phyloP scores from a whole-genome alignment of 331 rosid species.

The Malus hybrid region DNA sequence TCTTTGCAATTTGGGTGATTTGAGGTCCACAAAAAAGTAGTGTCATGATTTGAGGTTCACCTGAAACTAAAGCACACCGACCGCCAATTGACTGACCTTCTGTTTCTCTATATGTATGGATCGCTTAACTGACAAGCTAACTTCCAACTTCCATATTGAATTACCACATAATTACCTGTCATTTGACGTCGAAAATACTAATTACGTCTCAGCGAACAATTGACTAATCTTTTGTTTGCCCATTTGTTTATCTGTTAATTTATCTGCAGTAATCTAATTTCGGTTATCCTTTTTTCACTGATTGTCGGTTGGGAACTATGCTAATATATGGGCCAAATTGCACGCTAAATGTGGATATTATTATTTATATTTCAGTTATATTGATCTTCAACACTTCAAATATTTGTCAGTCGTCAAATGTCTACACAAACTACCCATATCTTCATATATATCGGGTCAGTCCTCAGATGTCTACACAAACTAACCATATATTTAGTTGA shows the following conservation, averaged over 20 bases:
- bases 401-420: too few relatives aligned
- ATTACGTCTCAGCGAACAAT: not conserved
- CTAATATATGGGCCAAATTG: not conserved
- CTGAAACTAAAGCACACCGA: not conserved
- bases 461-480: not conserved
- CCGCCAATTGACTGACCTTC: not conserved
- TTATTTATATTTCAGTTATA: too few relatives aligned
- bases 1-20: not conserved
- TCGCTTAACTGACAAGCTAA: not conserved
- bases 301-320: not conserved
- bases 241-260: not conserved
- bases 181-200: not conserved
- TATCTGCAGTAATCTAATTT: not conserved
- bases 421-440: too few relatives aligned
- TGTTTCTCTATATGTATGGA: too few relatives aligned
- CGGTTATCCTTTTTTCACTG: not conserved
- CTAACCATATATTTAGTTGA: not conserved
- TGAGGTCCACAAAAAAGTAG: not conserved
- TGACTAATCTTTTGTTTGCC: not conserved
- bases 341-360: not conserved
- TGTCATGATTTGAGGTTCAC: not conserved
- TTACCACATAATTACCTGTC: not conserved
- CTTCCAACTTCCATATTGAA: not conserved
- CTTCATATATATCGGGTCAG: too few relatives aligned
- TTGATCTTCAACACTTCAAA: not conserved